Evolutionary conservation across 495 filamentous ascomycete genomes (phyloP).

Genomic region (Aspergillus egyptiacus): DNA sequence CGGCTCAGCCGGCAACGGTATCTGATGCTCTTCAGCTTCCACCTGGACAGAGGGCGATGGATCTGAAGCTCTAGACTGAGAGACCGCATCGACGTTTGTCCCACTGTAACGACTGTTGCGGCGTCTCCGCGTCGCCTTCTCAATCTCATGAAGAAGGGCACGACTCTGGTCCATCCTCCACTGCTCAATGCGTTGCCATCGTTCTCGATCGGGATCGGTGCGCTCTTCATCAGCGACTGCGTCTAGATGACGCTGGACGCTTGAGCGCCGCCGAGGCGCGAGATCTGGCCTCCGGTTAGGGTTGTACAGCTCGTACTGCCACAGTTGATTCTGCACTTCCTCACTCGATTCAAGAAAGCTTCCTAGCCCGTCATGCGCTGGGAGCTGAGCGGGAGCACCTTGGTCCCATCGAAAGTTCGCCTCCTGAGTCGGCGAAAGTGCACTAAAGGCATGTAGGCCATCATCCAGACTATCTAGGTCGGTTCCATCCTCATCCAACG

Average conservation of each 20-base stretch:
- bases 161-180: slow-evolving; percentile 91
- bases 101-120: slow-evolving; percentile 31
- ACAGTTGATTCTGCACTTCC: slow-evolving; percentile 68
- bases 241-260: slow-evolving; percentile 60
- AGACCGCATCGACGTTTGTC: slow-evolving; percentile 22
- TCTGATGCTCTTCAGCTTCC: slow-evolving; percentile 14
- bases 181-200: slow-evolving; percentile 74
- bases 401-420: slow-evolving; percentile 44
- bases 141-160: slow-evolving; percentile 79
- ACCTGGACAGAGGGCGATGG: slow-evolving; percentile 20
- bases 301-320: slow-evolving; percentile 78
- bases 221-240: slow-evolving; percentile 57
- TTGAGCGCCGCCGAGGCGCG: slow-evolving; percentile 45
- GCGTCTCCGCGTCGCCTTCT: slow-evolving; percentile 69
- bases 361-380: slow-evolving; percentile 86
- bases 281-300: slow-evolving; percentile 47
- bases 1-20: slow-evolving; percentile 9
- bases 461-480: slow-evolving; percentile 90
- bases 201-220: slow-evolving; percentile 52
- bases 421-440: slow-evolving; percentile 51
- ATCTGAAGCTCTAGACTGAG: slow-evolving; percentile 19
- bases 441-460: slow-evolving; percentile 77
- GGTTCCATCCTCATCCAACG: slow-evolving; percentile 55
- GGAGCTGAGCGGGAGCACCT: slow-evolving; percentile 60
- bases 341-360: slow-evolving; percentile 59